These are phyloP conservation scores for Trametes polyzona DNA, from an alignment of 1,284 basidiomycete species.

Conservation along the genomic window DNA sequence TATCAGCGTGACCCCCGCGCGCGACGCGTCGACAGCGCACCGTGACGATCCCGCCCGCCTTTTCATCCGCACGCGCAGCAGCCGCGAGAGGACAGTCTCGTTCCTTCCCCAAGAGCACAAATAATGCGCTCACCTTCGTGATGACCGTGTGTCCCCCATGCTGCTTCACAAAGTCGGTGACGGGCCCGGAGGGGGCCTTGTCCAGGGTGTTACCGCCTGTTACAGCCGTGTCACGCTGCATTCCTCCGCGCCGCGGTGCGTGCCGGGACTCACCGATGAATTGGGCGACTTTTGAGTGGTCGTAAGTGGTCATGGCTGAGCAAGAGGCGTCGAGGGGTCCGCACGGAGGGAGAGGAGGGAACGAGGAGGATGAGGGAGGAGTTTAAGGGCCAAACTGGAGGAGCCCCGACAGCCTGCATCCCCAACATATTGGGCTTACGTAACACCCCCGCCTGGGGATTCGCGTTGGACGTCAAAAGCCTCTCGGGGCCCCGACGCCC, in stretches of 20 bases:
- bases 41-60: background rate
- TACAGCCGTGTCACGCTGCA: constrained; percentile 15
- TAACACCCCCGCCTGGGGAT: constrained; percentile 22
- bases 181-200: constrained; percentile 76
- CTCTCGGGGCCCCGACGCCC: constrained; percentile 3
- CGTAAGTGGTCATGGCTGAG: constrained; percentile 63
- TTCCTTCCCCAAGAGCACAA: background rate
- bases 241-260: background rate
- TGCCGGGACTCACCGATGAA: constrained; percentile 71
- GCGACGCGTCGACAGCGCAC: constrained; percentile 10
- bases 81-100: background rate
- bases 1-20: constrained; percentile 12
- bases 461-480: constrained; percentile 14
- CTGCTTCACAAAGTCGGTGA: constrained; percentile 90
- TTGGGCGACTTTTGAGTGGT: constrained; percentile 81
- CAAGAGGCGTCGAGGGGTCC: constrained; percentile 2
- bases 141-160: constrained; percentile 98
- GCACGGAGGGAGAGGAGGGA: constrained; percentile 7
- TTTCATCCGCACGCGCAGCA: background rate
- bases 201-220: constrained; percentile 93
- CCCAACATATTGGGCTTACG: constrained; percentile 28
- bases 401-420: constrained; percentile 21
- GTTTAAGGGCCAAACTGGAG: constrained; percentile 13
- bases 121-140: constrained; percentile 74
- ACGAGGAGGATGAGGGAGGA: constrained; percentile 16